Conservation (phyloP, 208 protist species). For the Leishmania mexicana region DNA sequence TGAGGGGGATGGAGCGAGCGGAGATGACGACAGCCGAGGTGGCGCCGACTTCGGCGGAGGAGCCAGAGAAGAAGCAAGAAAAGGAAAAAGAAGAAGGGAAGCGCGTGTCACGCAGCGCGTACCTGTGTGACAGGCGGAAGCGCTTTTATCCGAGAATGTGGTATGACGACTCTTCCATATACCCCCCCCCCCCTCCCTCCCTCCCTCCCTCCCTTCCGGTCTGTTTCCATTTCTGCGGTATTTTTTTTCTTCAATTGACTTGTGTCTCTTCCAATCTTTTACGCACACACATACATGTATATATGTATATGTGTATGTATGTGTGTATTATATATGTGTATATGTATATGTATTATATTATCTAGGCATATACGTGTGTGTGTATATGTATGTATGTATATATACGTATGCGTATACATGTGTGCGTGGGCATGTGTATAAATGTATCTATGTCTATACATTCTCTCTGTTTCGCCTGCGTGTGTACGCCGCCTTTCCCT, state of each 20-base stretch:
- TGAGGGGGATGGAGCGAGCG: neutral
- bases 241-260: neutral
- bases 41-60: neutral
- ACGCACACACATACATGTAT: neutral
- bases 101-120: neutral
- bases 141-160: neutral
- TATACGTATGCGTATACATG: neutral
- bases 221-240: neutral
- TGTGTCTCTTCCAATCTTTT: no score
- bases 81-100: neutral
- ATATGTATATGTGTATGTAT: neutral
- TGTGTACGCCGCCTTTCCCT: neutral
- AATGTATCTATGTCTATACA: neutral
- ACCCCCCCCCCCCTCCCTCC: neutral
- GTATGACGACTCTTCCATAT: neutral
- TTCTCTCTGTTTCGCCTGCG: neutral
- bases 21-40: neutral
- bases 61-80: slow-evolving; percentile 9
- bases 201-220: neutral
- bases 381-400: neutral
- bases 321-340: neutral
- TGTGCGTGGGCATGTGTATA: neutral
- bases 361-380: neutral
- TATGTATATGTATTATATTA: neutral
- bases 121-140: neutral